Base-by-base conservation (phyloP, 179 eudicot species). In the Sideroxylon spinosum region DNA sequence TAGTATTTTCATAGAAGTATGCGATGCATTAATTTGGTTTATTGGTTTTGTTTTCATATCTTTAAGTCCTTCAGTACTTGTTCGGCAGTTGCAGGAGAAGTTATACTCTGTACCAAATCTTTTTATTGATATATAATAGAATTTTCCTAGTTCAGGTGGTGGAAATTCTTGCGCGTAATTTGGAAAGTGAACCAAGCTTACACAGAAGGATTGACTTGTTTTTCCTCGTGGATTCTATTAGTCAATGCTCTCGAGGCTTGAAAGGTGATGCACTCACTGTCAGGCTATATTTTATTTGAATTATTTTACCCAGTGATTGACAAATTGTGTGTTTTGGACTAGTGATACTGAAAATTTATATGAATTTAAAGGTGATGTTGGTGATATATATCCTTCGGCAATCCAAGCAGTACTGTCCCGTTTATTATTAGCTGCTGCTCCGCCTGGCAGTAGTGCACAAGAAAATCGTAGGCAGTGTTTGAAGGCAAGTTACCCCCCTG, bases 381-480 rank as follows among this genome's bases (percentile, higher is more conserved):
- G 90, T 80, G 92, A 82, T 71, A 72, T 89, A 70, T 95, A 90
- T 82, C 88, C 87, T 46, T 88, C 95, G 44, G 92, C 91, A 74
- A 88, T 95, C 55, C 93, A 93, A 79, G 92, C 91, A 71, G 75
- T 86, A 53, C 86, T 95, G 84, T 89, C 86, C 23, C 99, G 98
- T 57, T 84, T 95, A 50, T 69, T 95, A 75, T 86, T 87, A 70
- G 95, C 98, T 87, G 99, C 99, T 86, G 99, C 99, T 80, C 99
- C 99, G 60, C 85, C 95, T 80, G 95, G 99, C 74, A 89, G 93
- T 86, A 87, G 90, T 81, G 90, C 87, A 50, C 88, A 82, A 82
- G 99, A 93, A 85, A 95, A 95, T 79, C 97, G 97, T 78, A 86
- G 87, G 85, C 99, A 95, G 81, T 95, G 99, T 79, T 83, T 91